These are phyloP conservation scores for Xylaria nigripes DNA, from an alignment of 495 filamentous ascomycete genomes.

Conservation along the genomic window DNA sequence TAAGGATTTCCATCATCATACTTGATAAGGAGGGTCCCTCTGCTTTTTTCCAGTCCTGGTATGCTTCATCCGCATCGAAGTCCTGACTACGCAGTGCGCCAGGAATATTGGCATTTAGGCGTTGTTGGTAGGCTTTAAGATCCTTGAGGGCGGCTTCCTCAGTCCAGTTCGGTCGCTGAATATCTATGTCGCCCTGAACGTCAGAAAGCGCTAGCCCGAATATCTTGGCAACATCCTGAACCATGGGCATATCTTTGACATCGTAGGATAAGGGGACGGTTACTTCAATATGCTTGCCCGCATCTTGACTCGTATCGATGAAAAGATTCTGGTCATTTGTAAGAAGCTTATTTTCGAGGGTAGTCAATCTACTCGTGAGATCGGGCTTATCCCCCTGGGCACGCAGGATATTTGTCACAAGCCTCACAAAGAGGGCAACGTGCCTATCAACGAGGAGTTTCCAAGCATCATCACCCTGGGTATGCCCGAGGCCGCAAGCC, in stretches of 20 bases:
- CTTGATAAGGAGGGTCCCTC: constrained; percentile 78
- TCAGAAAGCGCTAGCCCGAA: constrained; percentile 70
- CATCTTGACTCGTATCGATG: constrained; percentile 44
- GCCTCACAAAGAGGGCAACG: constrained; percentile 86
- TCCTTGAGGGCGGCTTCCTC: constrained; percentile 85
- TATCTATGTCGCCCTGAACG: constrained; percentile 79
- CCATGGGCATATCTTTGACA: constrained; percentile 93
- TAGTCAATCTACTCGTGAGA: constrained; percentile 65
- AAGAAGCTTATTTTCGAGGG: constrained; percentile 86
- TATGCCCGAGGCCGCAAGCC: constrained; percentile 74
- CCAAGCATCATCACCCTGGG: constrained; percentile 80
- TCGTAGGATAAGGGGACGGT: constrained; percentile 76
- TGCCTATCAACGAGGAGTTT: constrained; percentile 90
- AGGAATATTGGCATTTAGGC: constrained; percentile 66
- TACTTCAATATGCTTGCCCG: constrained; percentile 61
- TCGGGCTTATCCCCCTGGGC: constrained; percentile 77
- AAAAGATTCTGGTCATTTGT: constrained; percentile 88
- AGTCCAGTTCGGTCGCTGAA: constrained; percentile 72
- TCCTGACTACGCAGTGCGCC: constrained; percentile 74
- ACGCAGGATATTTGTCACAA: constrained; percentile 71
- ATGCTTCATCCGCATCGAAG: constrained; percentile 87
- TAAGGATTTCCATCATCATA: constrained; percentile 85
- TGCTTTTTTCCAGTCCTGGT: constrained; percentile 78
- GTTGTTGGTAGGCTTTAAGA: constrained; percentile 84
- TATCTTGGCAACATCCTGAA: constrained; percentile 73